A percentile compares a stretch with the other conserved stretches of the same genome.
Conservation (phyloP, 2,329 filamentous ascomycete species). For the Aspergillus pseudotamarii region DNA sequence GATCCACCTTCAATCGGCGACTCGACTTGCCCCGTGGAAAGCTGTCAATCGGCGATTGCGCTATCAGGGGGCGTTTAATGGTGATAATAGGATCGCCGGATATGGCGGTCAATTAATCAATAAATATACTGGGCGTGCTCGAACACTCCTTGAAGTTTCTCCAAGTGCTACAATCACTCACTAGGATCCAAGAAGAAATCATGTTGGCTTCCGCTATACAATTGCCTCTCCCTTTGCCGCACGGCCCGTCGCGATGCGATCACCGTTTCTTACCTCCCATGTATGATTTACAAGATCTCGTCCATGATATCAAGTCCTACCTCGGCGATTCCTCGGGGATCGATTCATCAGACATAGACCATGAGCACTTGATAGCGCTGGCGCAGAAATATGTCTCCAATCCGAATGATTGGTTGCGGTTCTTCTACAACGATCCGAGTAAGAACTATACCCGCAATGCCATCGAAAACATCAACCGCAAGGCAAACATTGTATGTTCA, state of each 20-base stretch:
- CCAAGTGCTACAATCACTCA: not conserved
- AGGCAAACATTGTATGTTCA: constrained; percentile 34
- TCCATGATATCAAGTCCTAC: constrained; percentile 32
- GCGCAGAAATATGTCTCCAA: constrained; percentile 31
- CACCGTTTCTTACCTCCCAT: not conserved
- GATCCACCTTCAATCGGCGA: constrained; percentile 1
- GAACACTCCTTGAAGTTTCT: too few species aligned
- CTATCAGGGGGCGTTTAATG: not conserved
- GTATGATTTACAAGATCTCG: constrained; percentile 25
- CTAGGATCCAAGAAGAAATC: not conserved
- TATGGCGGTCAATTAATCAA: not conserved
- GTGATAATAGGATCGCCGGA: not conserved
- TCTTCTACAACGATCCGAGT: constrained; percentile 33
- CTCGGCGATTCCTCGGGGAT: constrained; percentile 30
- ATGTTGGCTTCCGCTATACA: constrained; percentile 1
- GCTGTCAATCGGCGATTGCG: constrained; percentile 1
- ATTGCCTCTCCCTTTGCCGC: constrained; percentile 1
- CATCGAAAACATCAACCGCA: constrained; percentile 37
- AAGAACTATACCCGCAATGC: constrained; percentile 38
- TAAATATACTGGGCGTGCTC: not conserved
- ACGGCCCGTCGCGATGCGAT: not conserved
- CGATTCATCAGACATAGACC: constrained; percentile 29
- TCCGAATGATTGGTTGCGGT: constrained; percentile 32
- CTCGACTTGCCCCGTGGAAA: not conserved
- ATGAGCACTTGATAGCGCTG: constrained; percentile 29